A percentile compares a stretch with the other conserved stretches of the same genome.
These are phyloP conservation scores for Urochloa ruziziensis DNA, from an alignment of 176 grass and related monocot species.

Conservation along the genomic window DNA sequence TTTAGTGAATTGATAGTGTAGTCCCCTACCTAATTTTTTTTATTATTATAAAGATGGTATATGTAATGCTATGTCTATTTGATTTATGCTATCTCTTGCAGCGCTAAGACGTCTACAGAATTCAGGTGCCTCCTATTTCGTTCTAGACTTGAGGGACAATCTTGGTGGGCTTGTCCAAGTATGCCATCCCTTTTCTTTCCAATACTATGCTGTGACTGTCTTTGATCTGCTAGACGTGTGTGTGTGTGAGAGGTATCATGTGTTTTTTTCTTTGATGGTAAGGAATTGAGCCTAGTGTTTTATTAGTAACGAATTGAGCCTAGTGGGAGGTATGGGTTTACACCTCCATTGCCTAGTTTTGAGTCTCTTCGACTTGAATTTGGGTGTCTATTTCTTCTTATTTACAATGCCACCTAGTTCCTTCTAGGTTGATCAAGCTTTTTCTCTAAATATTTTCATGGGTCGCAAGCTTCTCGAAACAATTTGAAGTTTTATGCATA, in stretches of 20 bases:
- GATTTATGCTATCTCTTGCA: constrained; percentile 45
- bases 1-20: too few relatives aligned
- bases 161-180: constrained; percentile 95
- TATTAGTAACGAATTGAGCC: too few relatives aligned
- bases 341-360: too few relatives aligned
- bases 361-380: too few relatives aligned
- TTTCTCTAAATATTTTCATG: background rate
- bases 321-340: background rate
- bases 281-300: too few relatives aligned
- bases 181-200: constrained; percentile 31
- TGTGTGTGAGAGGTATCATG: constrained; percentile 10
- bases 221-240: constrained; percentile 25
- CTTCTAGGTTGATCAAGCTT: background rate
- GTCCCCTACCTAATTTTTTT: too few relatives aligned
- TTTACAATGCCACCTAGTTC: background rate
- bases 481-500: constrained; percentile 4
- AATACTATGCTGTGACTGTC: background rate
- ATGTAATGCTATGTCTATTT: too few relatives aligned
- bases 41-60: too few relatives aligned
- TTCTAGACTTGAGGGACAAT: constrained; percentile 98
- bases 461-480: background rate
- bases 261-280: background rate
- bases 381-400: too few relatives aligned
- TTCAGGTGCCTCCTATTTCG: constrained; percentile 78
- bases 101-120: constrained; percentile 76